phyloP scores from a whole-genome alignment of 2,329 filamentous ascomycete species.

The Paecilomyces formosus region DNA sequence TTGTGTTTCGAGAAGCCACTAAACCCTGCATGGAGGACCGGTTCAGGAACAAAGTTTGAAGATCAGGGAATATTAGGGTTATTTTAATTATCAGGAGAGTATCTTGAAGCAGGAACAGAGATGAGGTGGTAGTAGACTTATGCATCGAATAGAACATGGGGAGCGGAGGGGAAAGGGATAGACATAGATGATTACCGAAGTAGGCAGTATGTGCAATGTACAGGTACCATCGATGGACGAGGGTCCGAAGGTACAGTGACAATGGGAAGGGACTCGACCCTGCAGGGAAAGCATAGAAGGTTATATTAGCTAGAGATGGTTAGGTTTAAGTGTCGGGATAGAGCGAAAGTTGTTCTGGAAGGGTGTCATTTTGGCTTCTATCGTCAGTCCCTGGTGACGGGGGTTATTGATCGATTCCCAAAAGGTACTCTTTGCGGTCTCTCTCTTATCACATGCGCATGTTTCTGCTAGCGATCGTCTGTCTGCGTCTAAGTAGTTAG shows the following conservation, averaged over 20 bases:
- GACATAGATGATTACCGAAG: neutral
- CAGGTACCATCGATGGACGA: neutral
- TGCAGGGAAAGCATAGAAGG: neutral
- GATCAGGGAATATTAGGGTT: too few relatives aligned
- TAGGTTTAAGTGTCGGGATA: neutral
- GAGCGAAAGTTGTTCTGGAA: neutral
- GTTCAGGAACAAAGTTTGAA: too few relatives aligned
- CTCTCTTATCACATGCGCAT: neutral
- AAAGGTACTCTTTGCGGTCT: neutral
- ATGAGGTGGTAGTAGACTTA: neutral
- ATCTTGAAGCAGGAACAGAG: neutral
- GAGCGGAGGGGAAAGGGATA: neutral
- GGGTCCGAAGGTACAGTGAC: neutral
- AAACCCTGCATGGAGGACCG: too few relatives aligned
- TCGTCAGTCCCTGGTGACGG: too few relatives aligned
- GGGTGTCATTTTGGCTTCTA: neutral
- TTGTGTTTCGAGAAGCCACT: too few relatives aligned
- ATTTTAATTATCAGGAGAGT: too few relatives aligned
- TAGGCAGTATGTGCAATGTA: neutral
- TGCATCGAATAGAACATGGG: neutral
- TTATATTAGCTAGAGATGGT: neutral
- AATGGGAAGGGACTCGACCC: neutral
- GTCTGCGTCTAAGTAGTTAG: neutral
- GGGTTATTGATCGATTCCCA: neutral
- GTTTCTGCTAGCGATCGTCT: neutral